Conservation (phyloP, 257 asterid species). For the Misopates orontium region DNA sequence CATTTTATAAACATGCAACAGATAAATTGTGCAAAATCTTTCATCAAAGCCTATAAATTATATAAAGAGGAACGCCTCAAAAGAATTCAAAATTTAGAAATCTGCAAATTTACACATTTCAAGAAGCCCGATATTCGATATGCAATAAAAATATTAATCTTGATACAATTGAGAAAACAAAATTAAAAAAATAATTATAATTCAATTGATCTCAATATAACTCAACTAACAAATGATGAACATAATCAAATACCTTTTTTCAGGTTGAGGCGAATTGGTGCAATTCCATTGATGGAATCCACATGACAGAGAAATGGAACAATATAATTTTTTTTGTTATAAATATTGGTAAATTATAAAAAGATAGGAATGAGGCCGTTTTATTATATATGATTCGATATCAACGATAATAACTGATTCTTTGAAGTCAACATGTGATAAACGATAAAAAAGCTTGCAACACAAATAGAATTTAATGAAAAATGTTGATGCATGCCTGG, state of each 20-base stretch:
- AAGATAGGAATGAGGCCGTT: slow-evolving; percentile 31
- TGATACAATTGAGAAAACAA: neutral
- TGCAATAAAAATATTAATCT: slow-evolving; percentile 1
- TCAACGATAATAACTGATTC: slow-evolving; percentile 27
- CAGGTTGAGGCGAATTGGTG: slow-evolving; percentile 16
- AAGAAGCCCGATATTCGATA: neutral
- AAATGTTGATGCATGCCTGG: too few species aligned
- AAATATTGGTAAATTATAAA: neutral
- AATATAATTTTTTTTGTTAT: neutral
- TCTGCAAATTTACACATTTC: slow-evolving; percentile 13
- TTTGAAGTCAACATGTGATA: slow-evolving; percentile 6
- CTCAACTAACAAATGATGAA: too few species aligned
- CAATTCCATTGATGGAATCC: slow-evolving; percentile 20
- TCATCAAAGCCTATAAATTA: too few species aligned
- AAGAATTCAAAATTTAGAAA: neutral
- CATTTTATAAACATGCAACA: too few species aligned
- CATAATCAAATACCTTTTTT: slow-evolving; percentile 18
- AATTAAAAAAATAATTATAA: too few species aligned
- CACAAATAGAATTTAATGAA: too few species aligned
- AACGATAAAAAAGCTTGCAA: too few species aligned
- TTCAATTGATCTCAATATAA: too few species aligned
- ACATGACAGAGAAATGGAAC: slow-evolving; percentile 22
- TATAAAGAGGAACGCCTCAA: too few species aligned
- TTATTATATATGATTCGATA: slow-evolving; percentile 15
- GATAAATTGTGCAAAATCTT: too few species aligned